A percentile compares a stretch with the other conserved stretches of the same genome.
These are phyloP conservation scores for Fusarium mundagurra DNA, from an alignment of 2,329 filamentous ascomycete genomes.

Conservation along the genomic window DNA sequence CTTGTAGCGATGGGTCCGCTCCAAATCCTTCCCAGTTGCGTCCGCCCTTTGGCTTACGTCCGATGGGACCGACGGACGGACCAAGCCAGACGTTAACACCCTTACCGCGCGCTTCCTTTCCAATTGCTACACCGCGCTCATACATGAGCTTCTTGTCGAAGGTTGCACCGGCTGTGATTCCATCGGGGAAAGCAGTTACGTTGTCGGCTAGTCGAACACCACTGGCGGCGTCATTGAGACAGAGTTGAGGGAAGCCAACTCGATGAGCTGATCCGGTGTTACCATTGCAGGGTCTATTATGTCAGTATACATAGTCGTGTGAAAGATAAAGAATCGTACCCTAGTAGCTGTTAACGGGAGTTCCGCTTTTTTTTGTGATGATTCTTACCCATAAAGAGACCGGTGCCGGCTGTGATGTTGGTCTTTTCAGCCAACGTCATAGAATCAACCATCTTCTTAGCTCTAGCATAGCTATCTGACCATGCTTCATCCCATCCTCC, in stretches of 20 bases:
- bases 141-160: conserved; percentile 79
- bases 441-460: conserved; percentile 71
- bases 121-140: conserved; percentile 72
- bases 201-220: conserved; percentile 79
- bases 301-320: neutral
- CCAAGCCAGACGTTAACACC: conserved; percentile 77
- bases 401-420: conserved; percentile 77
- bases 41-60: conserved; percentile 76
- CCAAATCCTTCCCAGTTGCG: conserved; percentile 82
- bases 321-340: neutral
- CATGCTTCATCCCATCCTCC: conserved; percentile 77
- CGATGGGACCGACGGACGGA: conserved; percentile 75
- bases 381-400: conserved; percentile 71
- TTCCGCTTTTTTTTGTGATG: neutral
- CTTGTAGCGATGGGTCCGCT: conserved; percentile 77
- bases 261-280: conserved; percentile 78
- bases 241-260: conserved; percentile 77
- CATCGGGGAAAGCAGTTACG: conserved; percentile 79
- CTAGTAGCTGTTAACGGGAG: neutral
- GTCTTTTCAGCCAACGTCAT: conserved; percentile 87
- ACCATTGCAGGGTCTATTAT: conserved; percentile 72
- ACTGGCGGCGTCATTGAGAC: conserved; percentile 75
- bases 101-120: conserved; percentile 77
- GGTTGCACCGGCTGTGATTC: conserved; percentile 80
- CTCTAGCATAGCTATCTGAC: conserved; percentile 76